A percentile compares a stretch with the other conserved stretches of the same genome.
phyloP scores from a whole-genome alignment of 495 filamentous ascomycete species.

The Daldinia concentrica region DNA sequence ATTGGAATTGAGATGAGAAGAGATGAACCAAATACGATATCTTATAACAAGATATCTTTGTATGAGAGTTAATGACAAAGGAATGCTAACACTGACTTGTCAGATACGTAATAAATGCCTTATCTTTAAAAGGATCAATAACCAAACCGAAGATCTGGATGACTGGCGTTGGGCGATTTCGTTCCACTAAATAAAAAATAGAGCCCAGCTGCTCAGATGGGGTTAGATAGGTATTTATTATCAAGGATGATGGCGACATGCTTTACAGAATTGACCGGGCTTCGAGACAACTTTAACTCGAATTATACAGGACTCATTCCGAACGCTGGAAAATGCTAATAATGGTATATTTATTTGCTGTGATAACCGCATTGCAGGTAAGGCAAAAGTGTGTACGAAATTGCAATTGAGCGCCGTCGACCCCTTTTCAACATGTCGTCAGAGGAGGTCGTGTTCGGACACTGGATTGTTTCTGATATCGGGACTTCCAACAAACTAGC shows the following conservation, averaged over 20 bases:
- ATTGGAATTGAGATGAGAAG: constrained; percentile 5
- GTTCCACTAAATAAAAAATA: constrained; percentile 24
- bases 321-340: constrained; percentile 6
- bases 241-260: constrained; percentile 40
- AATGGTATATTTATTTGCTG: constrained; percentile 11
- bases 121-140: constrained; percentile 24
- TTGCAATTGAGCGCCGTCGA: constrained; percentile 13
- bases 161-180: constrained; percentile 3
- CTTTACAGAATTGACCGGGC: constrained; percentile 15
- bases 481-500: constrained; percentile 38
- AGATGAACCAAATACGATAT: constrained; percentile 10
- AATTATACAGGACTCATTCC: neutral
- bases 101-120: neutral
- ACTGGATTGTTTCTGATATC: constrained; percentile 43
- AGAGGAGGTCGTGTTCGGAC: constrained; percentile 39
- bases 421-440: constrained; percentile 35
- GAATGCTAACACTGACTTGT: constrained; percentile 8
- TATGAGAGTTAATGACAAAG: constrained; percentile 7
- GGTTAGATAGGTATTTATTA: constrained; percentile 17
- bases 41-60: neutral
- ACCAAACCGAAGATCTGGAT: constrained; percentile 21
- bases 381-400: constrained; percentile 16
- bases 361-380: constrained; percentile 12
- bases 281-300: constrained; percentile 4
- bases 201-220: constrained; percentile 23